phyloP scores from a whole-genome alignment of 768 basidiomycete species.

The Lepiota venenata region DNA sequence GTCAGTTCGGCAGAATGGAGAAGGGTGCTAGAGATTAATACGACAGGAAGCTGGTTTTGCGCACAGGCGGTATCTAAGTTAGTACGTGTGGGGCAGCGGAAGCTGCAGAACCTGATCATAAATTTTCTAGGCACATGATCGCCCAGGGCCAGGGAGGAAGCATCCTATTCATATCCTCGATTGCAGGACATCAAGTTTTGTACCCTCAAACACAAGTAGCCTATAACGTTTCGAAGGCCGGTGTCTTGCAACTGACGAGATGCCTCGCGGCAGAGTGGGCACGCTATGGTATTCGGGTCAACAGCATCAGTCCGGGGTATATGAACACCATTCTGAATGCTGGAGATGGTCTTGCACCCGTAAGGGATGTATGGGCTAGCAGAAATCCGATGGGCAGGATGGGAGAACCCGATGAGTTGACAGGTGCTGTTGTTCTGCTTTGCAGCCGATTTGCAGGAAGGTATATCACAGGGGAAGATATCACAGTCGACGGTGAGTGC shows the following conservation, averaged over 20 bases:
- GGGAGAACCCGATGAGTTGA: slow-evolving; percentile 37
- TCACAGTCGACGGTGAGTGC: slow-evolving; percentile 38
- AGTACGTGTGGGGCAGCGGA: neutral
- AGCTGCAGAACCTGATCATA: neutral
- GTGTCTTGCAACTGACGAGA: slow-evolving; percentile 32
- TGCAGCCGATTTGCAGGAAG: slow-evolving; percentile 36
- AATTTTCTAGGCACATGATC: slow-evolving; percentile 34
- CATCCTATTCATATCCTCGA: slow-evolving; percentile 40
- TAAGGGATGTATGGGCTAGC: slow-evolving; percentile 32
- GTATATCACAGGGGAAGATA: slow-evolving; percentile 41
- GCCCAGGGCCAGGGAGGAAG: slow-evolving; percentile 36
- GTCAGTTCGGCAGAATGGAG: slow-evolving; percentile 30
- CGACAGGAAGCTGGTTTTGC: slow-evolving; percentile 43
- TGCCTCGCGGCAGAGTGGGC: slow-evolving; percentile 42
- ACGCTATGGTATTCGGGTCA: slow-evolving; percentile 37
- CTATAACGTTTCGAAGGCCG: slow-evolving; percentile 42
- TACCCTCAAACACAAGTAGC: slow-evolving; percentile 39
- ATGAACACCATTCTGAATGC: slow-evolving; percentile 41
- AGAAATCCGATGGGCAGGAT: slow-evolving; percentile 42
- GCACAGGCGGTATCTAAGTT: slow-evolving; percentile 39
- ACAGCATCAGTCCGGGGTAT: slow-evolving; percentile 40
- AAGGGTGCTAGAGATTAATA: slow-evolving; percentile 36
- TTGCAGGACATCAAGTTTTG: slow-evolving; percentile 38
- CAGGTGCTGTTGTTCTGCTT: slow-evolving; percentile 35
- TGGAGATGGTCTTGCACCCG: slow-evolving; percentile 26